A percentile compares a stretch with the other conserved stretches of the same genome.
Conservation (phyloP, 192 early-diverging fungal genomes). For the Backusella tuberculispora region DNA sequence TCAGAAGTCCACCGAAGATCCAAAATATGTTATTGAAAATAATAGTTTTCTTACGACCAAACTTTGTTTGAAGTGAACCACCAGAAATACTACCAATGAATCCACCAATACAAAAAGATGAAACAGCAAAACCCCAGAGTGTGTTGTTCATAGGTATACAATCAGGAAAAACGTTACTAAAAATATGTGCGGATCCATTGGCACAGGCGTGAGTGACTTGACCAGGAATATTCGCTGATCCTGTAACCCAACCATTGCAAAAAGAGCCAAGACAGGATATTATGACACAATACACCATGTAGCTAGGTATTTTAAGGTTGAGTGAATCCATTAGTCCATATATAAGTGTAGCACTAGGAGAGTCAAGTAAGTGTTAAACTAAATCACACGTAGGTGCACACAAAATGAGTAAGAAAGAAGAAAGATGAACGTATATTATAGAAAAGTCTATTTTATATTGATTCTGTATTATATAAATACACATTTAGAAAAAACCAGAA, state of each 20-base stretch:
- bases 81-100: conserved; percentile 1
- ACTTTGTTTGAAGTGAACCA: not conserved
- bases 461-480: no score
- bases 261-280: not conserved
- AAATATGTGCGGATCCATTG: not conserved
- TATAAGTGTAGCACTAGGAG: no score
- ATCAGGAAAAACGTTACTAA: not conserved
- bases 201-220: not conserved
- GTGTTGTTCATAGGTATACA: not conserved
- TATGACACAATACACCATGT: not conserved
- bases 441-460: no score
- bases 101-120: not conserved
- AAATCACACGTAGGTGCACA: no score
- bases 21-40: not conserved
- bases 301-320: not conserved
- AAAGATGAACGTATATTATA: no score
- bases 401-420: no score
- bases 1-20: not conserved
- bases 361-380: no score
- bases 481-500: no score
- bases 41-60: not conserved
- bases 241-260: not conserved
- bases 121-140: not conserved
- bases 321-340: not conserved
- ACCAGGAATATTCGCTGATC: not conserved